phyloP scores from a whole-genome alignment of 768 basidiomycete species.

The Calocera cornea region DNA sequence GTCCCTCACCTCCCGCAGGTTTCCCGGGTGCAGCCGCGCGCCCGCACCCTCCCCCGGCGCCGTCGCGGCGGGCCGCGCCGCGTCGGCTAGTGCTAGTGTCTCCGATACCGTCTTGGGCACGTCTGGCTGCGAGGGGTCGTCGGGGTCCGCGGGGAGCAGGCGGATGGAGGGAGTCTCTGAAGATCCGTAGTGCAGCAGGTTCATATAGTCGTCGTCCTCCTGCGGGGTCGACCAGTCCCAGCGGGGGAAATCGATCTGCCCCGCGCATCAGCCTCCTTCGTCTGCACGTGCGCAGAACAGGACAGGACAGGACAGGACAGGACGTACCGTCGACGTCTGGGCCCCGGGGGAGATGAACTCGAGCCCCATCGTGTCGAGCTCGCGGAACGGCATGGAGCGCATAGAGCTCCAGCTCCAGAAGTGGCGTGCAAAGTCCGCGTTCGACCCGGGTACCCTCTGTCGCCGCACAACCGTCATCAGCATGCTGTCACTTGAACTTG shows the following conservation, averaged over 20 bases:
- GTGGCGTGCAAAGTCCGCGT: not conserved
- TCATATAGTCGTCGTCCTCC: not conserved
- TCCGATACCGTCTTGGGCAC: too few species aligned
- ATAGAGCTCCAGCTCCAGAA: not conserved
- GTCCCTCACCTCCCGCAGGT: not conserved
- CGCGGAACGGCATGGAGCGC: not conserved
- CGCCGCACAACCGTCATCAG: too few species aligned
- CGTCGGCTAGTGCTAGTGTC: too few species aligned
- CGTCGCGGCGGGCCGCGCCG: too few species aligned
- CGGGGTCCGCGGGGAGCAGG: not conserved
- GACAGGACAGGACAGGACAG: too few species aligned
- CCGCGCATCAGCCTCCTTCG: too few species aligned
- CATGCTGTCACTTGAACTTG: not conserved
- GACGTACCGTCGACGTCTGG: not conserved
- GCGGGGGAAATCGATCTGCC: not conserved
- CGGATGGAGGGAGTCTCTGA: not conserved
- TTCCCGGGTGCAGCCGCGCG: not conserved
- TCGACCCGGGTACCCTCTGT: not conserved
- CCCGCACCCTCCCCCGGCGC: too few species aligned
- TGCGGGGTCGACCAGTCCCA: not conserved
- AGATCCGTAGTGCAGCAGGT: not conserved
- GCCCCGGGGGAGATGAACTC: not conserved
- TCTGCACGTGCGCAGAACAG: too few species aligned
- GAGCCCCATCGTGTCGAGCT: not conserved
- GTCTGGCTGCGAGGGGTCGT: too few species aligned